These are phyloP conservation scores for Penicillium parvum DNA, from an alignment of 495 filamentous ascomycete genomes.

Conservation along the genomic window DNA sequence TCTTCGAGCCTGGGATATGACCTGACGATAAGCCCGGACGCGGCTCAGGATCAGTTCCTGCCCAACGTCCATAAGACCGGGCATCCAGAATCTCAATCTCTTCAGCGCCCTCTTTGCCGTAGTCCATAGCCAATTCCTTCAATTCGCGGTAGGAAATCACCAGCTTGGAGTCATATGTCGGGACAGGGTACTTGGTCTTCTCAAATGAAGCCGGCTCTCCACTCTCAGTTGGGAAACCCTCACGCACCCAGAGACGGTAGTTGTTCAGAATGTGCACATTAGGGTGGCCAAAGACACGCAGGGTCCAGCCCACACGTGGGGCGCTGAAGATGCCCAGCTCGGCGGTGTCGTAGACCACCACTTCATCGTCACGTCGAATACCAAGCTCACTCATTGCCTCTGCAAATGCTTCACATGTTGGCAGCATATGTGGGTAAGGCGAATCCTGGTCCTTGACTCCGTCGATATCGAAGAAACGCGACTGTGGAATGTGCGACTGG, in stretches of 20 bases:
- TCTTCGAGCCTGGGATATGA: conserved; percentile 86
- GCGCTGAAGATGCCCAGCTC: conserved; percentile 92
- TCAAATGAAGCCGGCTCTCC: conserved; percentile 63
- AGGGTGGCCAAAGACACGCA: conserved; percentile 85
- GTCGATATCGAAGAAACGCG: conserved; percentile 97
- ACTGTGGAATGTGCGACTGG: conserved; percentile 71
- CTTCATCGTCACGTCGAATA: conserved; percentile 76
- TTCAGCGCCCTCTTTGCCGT: conserved; percentile 72
- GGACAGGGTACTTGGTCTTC: conserved; percentile 51
- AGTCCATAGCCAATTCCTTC: conserved; percentile 66
- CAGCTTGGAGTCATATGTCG: conserved; percentile 48
- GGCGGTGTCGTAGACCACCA: conserved; percentile 88
- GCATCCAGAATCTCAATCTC: conserved; percentile 89
- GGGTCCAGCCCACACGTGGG: conserved; percentile 88
- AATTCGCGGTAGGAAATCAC: conserved; percentile 76
- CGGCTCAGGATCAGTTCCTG: conserved; percentile 81
- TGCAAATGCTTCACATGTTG: conserved; percentile 71
- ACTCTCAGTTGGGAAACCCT: conserved; percentile 73
- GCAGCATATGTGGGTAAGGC: conserved; percentile 96
- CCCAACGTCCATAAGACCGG: conserved; percentile 71
- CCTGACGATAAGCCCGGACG: conserved; percentile 82
- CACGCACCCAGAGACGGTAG: conserved; percentile 82
- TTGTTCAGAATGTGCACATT: conserved; percentile 90
- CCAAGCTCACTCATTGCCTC: conserved; percentile 84
- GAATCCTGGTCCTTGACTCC: conserved; percentile 79